phyloP scores from a whole-genome alignment of 208 protist species.

The Leishmania tropica region DNA sequence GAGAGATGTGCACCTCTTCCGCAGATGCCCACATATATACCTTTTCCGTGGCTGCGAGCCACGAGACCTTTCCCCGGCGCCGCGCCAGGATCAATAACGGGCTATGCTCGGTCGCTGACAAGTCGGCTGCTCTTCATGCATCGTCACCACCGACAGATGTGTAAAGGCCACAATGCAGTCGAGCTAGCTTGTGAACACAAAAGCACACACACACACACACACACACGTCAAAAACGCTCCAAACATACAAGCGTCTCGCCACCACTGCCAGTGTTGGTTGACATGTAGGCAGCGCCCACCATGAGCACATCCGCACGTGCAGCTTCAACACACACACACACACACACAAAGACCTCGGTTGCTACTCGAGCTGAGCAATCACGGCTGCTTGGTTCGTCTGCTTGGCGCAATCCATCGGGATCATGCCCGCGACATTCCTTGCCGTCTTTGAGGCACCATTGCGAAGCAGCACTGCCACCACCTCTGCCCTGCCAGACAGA shows the following conservation, averaged over 20 bases:
- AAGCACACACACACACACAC: neutral
- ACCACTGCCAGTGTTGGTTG: neutral
- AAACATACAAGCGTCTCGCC: neutral
- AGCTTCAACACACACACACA: neutral
- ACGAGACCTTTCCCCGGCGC: neutral
- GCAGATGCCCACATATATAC: neutral
- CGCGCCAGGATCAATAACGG: neutral
- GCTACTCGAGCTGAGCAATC: conserved; percentile 7
- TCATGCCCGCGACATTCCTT: conserved; percentile 71
- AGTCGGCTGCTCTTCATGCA: neutral
- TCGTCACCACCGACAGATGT: neutral
- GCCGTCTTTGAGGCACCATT: conserved; percentile 49
- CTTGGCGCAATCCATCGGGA: conserved; percentile 55
- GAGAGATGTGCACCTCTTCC: neutral
- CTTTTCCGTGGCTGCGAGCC: neutral
- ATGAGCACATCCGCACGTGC: neutral
- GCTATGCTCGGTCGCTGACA: neutral
- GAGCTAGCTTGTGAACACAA: neutral
- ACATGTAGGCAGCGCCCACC: neutral
- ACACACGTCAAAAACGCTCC: neutral
- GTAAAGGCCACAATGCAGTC: neutral
- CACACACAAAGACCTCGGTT: neutral
- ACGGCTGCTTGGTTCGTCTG: conserved; percentile 41
- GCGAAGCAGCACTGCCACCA: conserved; percentile 43
- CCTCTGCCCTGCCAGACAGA: conserved; percentile 37